Base-by-base conservation (phyloP, 345 rosid species). In the Populus davidiana region DNA sequence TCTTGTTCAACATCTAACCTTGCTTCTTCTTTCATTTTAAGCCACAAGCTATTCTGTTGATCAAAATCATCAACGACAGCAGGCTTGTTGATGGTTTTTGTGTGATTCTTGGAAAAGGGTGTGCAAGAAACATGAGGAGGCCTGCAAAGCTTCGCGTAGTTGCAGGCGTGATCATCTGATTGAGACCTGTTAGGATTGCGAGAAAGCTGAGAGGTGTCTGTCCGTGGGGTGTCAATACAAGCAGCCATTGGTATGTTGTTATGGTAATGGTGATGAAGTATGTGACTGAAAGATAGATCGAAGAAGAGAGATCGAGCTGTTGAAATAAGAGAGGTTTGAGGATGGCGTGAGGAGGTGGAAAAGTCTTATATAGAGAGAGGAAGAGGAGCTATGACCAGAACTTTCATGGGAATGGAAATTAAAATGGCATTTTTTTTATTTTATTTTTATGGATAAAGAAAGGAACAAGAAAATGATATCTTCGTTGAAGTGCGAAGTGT, bases 11-110 rank as follows among this genome's bases (percentile, higher is more conserved):
- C 86, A 64, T 91, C 96, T 2, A 88, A 79, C 62, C 73, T 83
- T 12, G 98, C 98, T 78, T 93, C 96, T 14, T 89, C 89, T 10
- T 85, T 80, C 71, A 95, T 92, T 75, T 76, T 83, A 2, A 83
- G 76, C 99, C 97, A 96, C 0, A 88, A 78, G 31, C 16, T 63
- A 74, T 61, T 16, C 72, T 79, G 87, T 25, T 56, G 79, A 25
- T 81, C 77, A 6, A 69, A 68, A 47, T 76, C 83, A 23, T 83
- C 82, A 0, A 78, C 29, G 4, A 47, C 11, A 29, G 86, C 75
- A 12, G 78, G 67, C 0, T 85, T 75, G 17, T 85, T 91, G 1
- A 83, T 36, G 79, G 81, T 74, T 74, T 79, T 86, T 11, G 81
- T 77, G 10, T 81, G 87, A 47, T 73, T 87, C 36, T 49, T 71